Evolutionary conservation across 2,329 filamentous ascomycete species (phyloP).

Genomic region (Lecanicillium sp.): DNA sequence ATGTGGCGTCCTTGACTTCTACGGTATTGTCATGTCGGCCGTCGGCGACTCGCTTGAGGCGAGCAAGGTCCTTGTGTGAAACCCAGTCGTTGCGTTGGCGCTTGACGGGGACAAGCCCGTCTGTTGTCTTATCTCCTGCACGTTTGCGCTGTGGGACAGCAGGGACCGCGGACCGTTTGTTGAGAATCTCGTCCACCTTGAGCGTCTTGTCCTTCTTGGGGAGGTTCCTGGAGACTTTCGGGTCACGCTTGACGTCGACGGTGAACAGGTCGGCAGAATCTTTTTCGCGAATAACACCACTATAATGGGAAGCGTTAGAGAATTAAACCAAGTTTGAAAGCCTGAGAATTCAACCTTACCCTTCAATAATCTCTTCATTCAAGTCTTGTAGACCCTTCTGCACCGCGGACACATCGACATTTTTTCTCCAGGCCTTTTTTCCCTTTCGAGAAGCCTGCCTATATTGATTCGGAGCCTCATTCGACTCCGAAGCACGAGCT

Average conservation of each 20-base stretch:
- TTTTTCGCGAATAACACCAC: conserved; percentile 80
- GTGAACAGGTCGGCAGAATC: conserved; percentile 76
- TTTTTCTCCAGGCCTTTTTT: conserved; percentile 98
- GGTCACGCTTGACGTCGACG: conserved; percentile 67
- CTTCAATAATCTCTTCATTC: conserved; percentile 84
- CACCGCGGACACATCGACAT: conserved; percentile 86
- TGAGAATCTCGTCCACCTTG: conserved; percentile 87
- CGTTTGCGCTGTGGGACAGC: conserved; percentile 75
- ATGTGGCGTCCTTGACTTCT: conserved; percentile 52
- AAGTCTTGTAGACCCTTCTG: conserved; percentile 73
- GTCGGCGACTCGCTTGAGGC: conserved; percentile 71
- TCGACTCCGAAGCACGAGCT: conserved; percentile 34
- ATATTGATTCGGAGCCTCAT: conserved; percentile 65
- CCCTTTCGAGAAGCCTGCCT: conserved; percentile 91
- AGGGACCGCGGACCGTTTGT: conserved; percentile 71
- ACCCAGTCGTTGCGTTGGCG: conserved; percentile 71
- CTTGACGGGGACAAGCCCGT: conserved; percentile 69
- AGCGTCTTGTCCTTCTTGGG: conserved; percentile 67
- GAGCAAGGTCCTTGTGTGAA: conserved; percentile 72
- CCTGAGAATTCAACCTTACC: conserved; percentile 42
- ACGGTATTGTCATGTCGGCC: conserved; percentile 52
- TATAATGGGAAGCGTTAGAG: conserved; percentile 24
- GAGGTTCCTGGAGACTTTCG: conserved; percentile 53
- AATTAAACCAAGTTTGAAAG: conserved; percentile 11
- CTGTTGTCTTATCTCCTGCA: conserved; percentile 56